phyloP scores from a whole-genome alignment of 2,329 filamentous ascomycete species.

The Stagonosporopsis tanaceti region DNA sequence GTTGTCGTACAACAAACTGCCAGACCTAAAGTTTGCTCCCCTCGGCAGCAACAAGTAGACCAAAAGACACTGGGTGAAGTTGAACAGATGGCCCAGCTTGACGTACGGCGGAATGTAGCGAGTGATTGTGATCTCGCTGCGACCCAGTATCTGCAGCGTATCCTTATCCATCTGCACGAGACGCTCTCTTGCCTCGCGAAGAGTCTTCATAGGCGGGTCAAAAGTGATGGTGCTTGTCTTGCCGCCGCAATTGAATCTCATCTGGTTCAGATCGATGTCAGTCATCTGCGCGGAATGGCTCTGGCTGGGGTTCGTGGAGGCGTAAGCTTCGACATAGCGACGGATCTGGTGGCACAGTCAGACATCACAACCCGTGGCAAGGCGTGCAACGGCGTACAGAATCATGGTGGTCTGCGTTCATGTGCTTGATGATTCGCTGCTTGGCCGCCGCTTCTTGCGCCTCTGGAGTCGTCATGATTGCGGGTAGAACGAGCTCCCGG shows the following conservation, averaged over 20 bases:
- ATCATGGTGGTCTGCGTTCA: slow-evolving; percentile 83
- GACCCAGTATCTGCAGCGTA: slow-evolving; percentile 66
- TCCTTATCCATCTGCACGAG: slow-evolving; percentile 76
- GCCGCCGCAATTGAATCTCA: slow-evolving; percentile 67
- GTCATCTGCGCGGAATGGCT: slow-evolving; percentile 68
- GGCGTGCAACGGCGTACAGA: slow-evolving; percentile 57
- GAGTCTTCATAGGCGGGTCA: slow-evolving; percentile 72
- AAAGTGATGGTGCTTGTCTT: slow-evolving; percentile 66
- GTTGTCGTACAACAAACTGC: slow-evolving; percentile 46
- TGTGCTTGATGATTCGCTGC: slow-evolving; percentile 76
- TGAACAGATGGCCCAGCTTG: slow-evolving; percentile 55
- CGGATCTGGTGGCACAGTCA: slow-evolving; percentile 57
- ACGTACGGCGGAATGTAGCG: slow-evolving; percentile 61
- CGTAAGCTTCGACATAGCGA: slow-evolving; percentile 80
- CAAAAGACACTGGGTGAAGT: slow-evolving; percentile 58
- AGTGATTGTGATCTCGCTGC: slow-evolving; percentile 64
- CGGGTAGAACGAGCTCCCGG: neutral
- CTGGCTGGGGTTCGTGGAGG: slow-evolving; percentile 62
- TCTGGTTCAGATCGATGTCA: slow-evolving; percentile 69
- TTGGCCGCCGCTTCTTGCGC: slow-evolving; percentile 60
- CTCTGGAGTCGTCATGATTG: slow-evolving; percentile 40
- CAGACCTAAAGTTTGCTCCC: slow-evolving; percentile 43
- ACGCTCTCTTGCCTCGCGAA: slow-evolving; percentile 72
- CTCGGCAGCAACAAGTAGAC: slow-evolving; percentile 42
- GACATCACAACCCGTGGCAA: neutral